Evolutionary conservation across 2,329 filamentous ascomycete species (phyloP).

Genomic region (Ophiostoma ips): DNA sequence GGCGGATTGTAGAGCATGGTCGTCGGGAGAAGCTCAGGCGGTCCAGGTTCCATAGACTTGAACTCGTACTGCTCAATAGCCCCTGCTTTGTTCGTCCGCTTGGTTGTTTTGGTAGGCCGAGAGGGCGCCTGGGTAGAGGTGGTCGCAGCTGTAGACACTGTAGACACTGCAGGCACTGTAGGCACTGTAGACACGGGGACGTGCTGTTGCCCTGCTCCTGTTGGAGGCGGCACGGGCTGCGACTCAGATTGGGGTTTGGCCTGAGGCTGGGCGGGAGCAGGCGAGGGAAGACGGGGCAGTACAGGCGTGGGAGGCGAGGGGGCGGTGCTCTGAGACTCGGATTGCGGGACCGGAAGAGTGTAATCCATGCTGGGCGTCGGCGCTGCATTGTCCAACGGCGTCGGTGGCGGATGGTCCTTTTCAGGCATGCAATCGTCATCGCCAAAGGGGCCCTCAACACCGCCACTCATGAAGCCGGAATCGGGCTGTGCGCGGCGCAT

Average conservation of each 20-base stretch:
- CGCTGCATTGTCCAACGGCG: conserved; percentile 1
- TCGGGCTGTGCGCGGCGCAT: conserved; percentile 51
- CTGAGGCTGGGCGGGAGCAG: neutral
- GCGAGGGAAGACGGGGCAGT: neutral
- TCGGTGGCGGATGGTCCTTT: conserved; percentile 3
- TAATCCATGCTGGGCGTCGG: conserved; percentile 5
- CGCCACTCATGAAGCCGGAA: conserved; percentile 77
- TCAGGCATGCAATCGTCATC: conserved; percentile 32
- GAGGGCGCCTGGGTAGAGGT: neutral
- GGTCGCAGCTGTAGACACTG: neutral
- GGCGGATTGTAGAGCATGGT: conserved; percentile 30
- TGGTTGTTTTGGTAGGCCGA: conserved; percentile 17
- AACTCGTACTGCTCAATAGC: conserved; percentile 19
- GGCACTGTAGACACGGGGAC: neutral
- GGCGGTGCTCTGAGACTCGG: neutral
- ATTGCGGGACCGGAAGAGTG: conserved; percentile 1
- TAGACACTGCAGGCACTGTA: too few relatives aligned
- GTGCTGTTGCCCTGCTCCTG: too few relatives aligned
- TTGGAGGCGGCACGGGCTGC: neutral
- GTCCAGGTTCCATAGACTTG: conserved; percentile 28
- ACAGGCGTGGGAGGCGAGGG: neutral
- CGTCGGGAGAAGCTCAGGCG: conserved; percentile 28
- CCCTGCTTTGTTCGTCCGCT: conserved; percentile 10
- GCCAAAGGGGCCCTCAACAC: conserved; percentile 54
- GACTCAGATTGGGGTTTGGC: neutral